Evolutionary conservation across 805 yeast genomes (phyloP).

Genomic region (Starmerella stellata): DNA sequence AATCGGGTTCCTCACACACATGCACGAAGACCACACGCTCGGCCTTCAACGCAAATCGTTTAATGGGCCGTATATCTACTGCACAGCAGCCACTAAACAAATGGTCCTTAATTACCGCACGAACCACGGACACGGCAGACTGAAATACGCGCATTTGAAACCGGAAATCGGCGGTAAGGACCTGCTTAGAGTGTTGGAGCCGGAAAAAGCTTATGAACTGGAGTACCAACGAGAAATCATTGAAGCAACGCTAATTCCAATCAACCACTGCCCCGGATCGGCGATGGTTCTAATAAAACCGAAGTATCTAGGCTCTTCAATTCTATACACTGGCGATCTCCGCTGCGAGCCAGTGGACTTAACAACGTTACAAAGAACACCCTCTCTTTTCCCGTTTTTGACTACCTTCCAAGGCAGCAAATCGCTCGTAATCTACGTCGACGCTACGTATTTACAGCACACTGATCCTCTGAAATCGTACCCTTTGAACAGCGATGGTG

Average conservation of each 20-base stretch:
- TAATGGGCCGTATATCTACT: constrained; percentile 29
- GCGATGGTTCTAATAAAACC: constrained; percentile 31
- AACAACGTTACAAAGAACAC: constrained; percentile 25
- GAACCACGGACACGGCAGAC: constrained; percentile 12
- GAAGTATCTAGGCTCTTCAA: constrained; percentile 16
- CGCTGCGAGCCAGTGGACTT: constrained; percentile 41
- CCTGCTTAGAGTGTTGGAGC: constrained; percentile 10
- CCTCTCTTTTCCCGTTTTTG: constrained; percentile 29
- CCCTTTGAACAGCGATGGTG: constrained; percentile 28
- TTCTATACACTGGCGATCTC: constrained; percentile 39
- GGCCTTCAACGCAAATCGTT: constrained; percentile 29
- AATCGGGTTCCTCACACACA: constrained; percentile 31
- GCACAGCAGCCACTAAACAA: constrained; percentile 29
- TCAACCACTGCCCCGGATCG: constrained; percentile 46
- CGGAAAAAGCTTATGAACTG: constrained; percentile 9
- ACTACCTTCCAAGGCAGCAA: constrained; percentile 17
- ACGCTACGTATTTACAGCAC: constrained; percentile 36
- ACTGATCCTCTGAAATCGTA: constrained; percentile 34
- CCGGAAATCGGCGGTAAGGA: constrained; percentile 16
- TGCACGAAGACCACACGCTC: constrained; percentile 36
- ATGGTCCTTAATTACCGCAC: constrained; percentile 15
- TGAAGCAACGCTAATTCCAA: constrained; percentile 29
- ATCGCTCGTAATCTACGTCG: constrained; percentile 34
- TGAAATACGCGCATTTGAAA: constrained; percentile 16
- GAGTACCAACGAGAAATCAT: constrained; percentile 16